Conservation (phyloP, 768 basidiomycete genomes). For the Aureoboletus auriporus region DNA sequence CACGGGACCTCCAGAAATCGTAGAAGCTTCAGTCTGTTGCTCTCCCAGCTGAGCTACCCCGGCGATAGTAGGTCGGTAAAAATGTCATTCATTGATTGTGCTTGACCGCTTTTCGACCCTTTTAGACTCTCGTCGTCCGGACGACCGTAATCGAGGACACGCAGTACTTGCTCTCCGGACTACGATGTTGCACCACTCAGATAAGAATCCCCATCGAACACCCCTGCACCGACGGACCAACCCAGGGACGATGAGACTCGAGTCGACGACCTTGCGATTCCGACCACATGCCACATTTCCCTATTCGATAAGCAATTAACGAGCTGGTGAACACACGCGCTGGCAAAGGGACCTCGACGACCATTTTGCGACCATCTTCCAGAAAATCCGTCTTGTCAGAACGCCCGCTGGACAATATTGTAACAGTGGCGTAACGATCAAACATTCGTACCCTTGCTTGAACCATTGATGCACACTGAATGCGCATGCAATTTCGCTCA, state of each 20-base stretch:
- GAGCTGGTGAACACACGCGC: neutral
- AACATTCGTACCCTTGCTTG: slow-evolving; percentile 11
- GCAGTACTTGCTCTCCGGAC: no score
- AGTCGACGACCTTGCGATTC: neutral
- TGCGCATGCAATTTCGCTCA: slow-evolving; percentile 9
- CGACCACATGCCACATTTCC: slow-evolving; percentile 1
- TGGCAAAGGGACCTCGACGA: slow-evolving; percentile 16
- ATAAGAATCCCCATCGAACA: neutral
- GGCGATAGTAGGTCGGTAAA: slow-evolving; percentile 25
- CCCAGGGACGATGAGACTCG: no score
- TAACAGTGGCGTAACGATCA: slow-evolving; percentile 2
- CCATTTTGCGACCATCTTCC: slow-evolving; percentile 13
- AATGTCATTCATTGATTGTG: no score
- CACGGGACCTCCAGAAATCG: slow-evolving; percentile 68
- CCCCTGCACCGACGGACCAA: neutral
- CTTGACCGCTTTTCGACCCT: no score
- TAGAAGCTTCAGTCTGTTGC: slow-evolving; percentile 61
- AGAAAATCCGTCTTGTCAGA: slow-evolving; percentile 3
- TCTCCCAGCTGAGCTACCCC: slow-evolving; percentile 75
- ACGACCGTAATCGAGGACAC: no score
- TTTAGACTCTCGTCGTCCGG: no score
- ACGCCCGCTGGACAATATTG: slow-evolving; percentile 7
- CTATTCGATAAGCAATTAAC: slow-evolving; percentile 10
- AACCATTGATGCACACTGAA: slow-evolving; percentile 13
- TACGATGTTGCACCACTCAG: neutral